Conservation (phyloP, 495 filamentous ascomycete species). For the Xylaria intraflava region DNA sequence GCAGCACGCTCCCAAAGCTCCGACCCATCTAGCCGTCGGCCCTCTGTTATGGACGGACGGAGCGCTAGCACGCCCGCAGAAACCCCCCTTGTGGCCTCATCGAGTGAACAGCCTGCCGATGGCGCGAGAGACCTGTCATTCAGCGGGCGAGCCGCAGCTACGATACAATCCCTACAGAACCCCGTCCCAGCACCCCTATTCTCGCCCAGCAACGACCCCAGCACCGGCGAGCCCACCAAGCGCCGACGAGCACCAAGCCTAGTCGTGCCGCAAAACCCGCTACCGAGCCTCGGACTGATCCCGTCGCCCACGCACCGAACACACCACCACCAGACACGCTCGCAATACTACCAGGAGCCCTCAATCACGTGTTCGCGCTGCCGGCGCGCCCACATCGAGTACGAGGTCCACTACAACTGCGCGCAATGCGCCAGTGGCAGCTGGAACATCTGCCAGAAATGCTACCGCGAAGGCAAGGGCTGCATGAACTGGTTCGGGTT, state of each 20-base stretch:
- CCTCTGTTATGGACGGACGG: constrained; percentile 35
- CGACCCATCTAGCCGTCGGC: constrained; percentile 20
- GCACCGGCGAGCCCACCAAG: constrained; percentile 13
- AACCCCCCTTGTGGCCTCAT: constrained; percentile 3
- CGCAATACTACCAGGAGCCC: constrained; percentile 58
- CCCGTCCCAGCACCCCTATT: constrained; percentile 12
- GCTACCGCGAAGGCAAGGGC: constrained; percentile 66
- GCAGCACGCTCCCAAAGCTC: constrained; percentile 39
- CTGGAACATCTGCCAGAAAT: constrained; percentile 71
- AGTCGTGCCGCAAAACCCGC: constrained; percentile 18
- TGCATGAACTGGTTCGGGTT: constrained; percentile 79
- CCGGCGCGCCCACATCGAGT: constrained; percentile 59
- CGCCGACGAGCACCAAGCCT: constrained; percentile 18
- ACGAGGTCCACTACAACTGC: constrained; percentile 77
- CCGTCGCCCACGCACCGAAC: constrained; percentile 19
- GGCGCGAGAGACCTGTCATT: constrained; percentile 23
- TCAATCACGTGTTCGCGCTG: constrained; percentile 66
- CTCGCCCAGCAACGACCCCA: constrained; percentile 19
- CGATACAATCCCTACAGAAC: constrained; percentile 11
- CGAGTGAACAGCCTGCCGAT: constrained; percentile 5
- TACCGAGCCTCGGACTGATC: constrained; percentile 26
- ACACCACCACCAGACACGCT: constrained; percentile 25
- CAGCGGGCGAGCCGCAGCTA: constrained; percentile 19
- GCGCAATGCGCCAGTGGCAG: constrained; percentile 56
- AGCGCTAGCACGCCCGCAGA: constrained; percentile 30